Conservation (phyloP, 192 early-diverging fungal genomes). For the Coemansia pectinata region DNA sequence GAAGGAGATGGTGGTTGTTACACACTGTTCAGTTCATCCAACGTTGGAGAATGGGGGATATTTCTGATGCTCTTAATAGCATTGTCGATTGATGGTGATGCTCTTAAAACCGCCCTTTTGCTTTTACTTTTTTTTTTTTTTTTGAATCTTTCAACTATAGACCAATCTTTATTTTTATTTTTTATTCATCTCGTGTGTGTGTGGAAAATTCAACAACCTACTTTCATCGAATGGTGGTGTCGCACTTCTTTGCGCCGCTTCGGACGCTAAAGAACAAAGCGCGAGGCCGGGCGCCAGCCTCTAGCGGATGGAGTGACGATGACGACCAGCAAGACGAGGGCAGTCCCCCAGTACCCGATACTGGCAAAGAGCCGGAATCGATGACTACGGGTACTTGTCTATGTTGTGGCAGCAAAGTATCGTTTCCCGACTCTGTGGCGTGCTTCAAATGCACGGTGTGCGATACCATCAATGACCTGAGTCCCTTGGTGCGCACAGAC, state of each 20-base stretch:
- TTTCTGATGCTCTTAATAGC: background rate
- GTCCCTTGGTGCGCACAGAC: slow-evolving; percentile 22
- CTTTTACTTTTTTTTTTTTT: background rate
- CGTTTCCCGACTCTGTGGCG: slow-evolving; percentile 25
- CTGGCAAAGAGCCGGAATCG: background rate
- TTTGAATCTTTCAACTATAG: background rate
- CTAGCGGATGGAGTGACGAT: slow-evolving; percentile 4
- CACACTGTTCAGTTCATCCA: too few species aligned
- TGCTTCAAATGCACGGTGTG: slow-evolving; percentile 93
- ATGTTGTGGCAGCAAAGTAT: slow-evolving; percentile 42
- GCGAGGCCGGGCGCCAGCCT: slow-evolving; percentile 3
- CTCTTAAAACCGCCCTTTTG: background rate
- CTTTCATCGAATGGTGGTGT: slow-evolving; percentile 37
- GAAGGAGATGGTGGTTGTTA: too few species aligned
- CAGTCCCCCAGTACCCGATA: background rate
- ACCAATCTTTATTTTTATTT: background rate
- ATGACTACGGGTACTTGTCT: slow-evolving; percentile 34
- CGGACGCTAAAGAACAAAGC: slow-evolving; percentile 47
- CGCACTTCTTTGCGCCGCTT: slow-evolving; percentile 50
- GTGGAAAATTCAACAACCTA: background rate
- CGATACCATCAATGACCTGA: slow-evolving; percentile 79
- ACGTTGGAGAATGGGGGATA: too few species aligned
- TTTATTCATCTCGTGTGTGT: background rate
- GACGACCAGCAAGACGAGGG: slow-evolving; percentile 4
- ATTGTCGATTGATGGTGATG: background rate